Base-by-base conservation (phyloP, 1,284 basidiomycete genomes). In the Anthracocystis walkeri region DNA sequence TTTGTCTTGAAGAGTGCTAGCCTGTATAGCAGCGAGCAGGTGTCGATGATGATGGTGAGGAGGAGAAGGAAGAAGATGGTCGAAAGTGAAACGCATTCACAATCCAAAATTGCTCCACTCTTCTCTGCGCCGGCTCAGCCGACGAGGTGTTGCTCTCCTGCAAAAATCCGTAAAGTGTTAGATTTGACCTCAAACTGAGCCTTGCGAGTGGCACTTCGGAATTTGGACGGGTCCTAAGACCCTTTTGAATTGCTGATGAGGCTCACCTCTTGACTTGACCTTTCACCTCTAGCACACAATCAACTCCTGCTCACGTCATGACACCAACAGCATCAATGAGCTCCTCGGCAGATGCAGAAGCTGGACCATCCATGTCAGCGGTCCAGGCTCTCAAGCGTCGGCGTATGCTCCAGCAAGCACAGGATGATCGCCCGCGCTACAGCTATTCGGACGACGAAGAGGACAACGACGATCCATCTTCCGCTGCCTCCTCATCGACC, bases 381-480 rank as follows among this genome's bases (percentile, higher is more conserved):
- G 72, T 75, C 0, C 62, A 75, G 38, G 72, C 72, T 20, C 63
- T 75, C 56, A 72, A 72, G 49, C 68, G 69, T 35, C 69, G 74
- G 27, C 62, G 74, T 4, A 61, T 72, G 58, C 51, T 69, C 1
- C 54, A 75, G 14, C 67, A 72, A 44, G 41, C 57, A 7, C 54
- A 65, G 12, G 65, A 79, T 16, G 71, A 77, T n/a, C 63, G 54
- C 14, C 64, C 65, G n/a, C 53, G 40, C 18, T 80, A 80, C 58
- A 75, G 69, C 54, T 82, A 84, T 45, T 70, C 72, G 52, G 79
- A 84, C 52, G 81, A 82, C 41, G 78, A 84, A 33, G 80, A 85
- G 10, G 78, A 81, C 7, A 89, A 90, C 35, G 89, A 90, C 65
- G 89, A 87, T 10, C 82, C 87, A 42, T 94, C 94, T 83, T 52